Evolutionary conservation across 2,329 filamentous ascomycete genomes (phyloP), one percentile per base, ranked within the genome.

Genomic region (Lizonia empirigonia): DNA sequence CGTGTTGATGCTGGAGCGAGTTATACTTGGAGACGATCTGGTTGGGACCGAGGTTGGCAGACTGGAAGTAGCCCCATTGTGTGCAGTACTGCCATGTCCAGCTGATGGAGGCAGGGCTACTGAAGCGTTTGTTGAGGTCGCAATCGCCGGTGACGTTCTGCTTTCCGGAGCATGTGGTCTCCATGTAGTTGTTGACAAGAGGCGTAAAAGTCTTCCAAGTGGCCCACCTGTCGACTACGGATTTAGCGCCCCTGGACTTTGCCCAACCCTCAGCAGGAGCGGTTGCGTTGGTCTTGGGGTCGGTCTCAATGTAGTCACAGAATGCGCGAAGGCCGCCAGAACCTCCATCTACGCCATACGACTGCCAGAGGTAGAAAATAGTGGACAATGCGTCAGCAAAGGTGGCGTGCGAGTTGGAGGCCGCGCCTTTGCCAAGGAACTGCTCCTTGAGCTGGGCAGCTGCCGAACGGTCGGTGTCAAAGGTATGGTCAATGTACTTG

Each of bases 31-130:
- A 80, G 20, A 79, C 67, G 7, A 83, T 65, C 27, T 78, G 74
- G 48, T 77, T 73, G 15, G 69, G 61, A n/a, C 78, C 78, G 1
- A 76, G 62, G 57, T 82, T 82, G 26, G 77, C 74, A 42, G 71
- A 72, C 60, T 80, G 77, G 60, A 76, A 78, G 64, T 72, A 82
- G 8, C 69, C 80, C 76, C 76, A 81, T 60, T 82, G 74, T 2
- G 76, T 79, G 64, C 80, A 83, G 60, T 77, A 79, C 58, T 82
- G 79, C 78, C 78, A 82, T 1, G 68, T 75, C 78, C 78, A 81
- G 40, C 68, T 65, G 53, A 81, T 77, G 1, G 51, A 58, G 7
- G 70, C 56, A 0, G 77, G 70, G 6, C 76, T 70, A 2, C 60
- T 59, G 34, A 71, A 65, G 4, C 53, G 55, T 15, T 64, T 56